A percentile compares a stretch with the other conserved stretches of the same genome.
phyloP scores from a whole-genome alignment of 768 basidiomycete genomes.

The Cubamyces sp. region DNA sequence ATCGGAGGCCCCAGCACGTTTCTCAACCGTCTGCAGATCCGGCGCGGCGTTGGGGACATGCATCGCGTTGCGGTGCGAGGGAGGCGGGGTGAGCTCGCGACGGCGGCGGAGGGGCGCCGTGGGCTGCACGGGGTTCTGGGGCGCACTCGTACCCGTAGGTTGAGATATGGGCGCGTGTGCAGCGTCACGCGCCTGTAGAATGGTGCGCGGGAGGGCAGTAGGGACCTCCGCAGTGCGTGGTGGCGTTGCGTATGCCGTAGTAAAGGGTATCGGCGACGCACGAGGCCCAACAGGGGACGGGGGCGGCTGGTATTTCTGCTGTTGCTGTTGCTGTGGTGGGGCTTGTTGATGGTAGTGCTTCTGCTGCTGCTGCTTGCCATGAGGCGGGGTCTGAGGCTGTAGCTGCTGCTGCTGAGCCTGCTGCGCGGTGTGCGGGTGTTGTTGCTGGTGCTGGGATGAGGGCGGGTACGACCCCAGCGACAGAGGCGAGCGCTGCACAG shows the following conservation, averaged over 20 bases:
- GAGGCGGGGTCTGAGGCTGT: background rate
- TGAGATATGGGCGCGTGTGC: background rate
- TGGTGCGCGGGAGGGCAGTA: background rate
- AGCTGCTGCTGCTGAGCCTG: background rate
- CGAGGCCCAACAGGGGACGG: slow-evolving; percentile 3
- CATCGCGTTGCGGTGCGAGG: slow-evolving; percentile 5
- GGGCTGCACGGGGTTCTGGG: background rate
- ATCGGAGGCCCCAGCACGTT: background rate
- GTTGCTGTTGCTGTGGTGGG: background rate
- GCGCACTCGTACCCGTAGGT: background rate
- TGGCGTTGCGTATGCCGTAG: background rate
- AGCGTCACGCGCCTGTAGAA: no score
- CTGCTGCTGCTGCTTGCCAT: no score
- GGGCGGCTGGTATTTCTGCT: background rate
- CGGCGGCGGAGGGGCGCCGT: slow-evolving; percentile 4
- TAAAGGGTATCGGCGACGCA: background rate
- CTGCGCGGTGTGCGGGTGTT: no score
- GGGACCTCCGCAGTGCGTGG: background rate
- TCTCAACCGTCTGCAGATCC: no score
- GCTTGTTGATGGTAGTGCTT: background rate
- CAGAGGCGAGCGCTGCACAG: slow-evolving; percentile 8
- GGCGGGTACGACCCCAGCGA: background rate
- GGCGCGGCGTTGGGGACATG: slow-evolving; percentile 2
- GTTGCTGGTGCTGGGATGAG: background rate
- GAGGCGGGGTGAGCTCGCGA: slow-evolving; percentile 13